A percentile compares a stretch with the other conserved stretches of the same genome.
These are phyloP conservation scores for Pestalotiopsis sp. DNA, from an alignment of 2,329 filamentous ascomycete species.

Conservation along the genomic window DNA sequence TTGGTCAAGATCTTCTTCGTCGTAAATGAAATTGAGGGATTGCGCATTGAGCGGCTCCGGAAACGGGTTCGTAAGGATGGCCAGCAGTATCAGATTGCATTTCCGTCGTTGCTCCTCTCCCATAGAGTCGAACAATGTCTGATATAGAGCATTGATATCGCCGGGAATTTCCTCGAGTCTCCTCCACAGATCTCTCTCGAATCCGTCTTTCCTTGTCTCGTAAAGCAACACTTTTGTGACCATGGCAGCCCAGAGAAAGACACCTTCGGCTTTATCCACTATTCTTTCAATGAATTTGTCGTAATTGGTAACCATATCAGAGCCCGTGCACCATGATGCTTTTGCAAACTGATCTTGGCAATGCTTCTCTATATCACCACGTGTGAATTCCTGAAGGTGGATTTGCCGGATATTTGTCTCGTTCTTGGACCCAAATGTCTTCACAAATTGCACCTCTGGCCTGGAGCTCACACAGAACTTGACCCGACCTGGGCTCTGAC, in stretches of 20 bases:
- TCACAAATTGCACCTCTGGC: too few relatives aligned
- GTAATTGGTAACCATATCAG: too few relatives aligned
- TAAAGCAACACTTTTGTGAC: background rate
- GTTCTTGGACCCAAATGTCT: too few relatives aligned
- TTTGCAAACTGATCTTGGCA: too few relatives aligned
- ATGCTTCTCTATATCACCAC: too few relatives aligned
- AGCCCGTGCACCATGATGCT: too few relatives aligned
- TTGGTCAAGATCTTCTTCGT: background rate
- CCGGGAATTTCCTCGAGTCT: background rate
- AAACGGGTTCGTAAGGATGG: background rate
- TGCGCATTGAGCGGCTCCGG: background rate
- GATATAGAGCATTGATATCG: background rate
- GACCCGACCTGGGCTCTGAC: too few relatives aligned
- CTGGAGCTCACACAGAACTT: too few relatives aligned
- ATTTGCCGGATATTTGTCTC: too few relatives aligned
- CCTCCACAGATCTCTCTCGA: background rate
- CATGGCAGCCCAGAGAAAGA: background rate
- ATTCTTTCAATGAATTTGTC: too few relatives aligned
- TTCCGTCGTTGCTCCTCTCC: background rate
- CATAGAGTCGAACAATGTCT: background rate
- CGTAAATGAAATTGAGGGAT: background rate
- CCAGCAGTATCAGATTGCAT: background rate
- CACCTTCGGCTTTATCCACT: background rate
- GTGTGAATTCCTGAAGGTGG: too few relatives aligned
- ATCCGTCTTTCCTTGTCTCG: background rate